Conservation (phyloP, 163 green algal genomes). For the Chlorella variabilis region DNA sequence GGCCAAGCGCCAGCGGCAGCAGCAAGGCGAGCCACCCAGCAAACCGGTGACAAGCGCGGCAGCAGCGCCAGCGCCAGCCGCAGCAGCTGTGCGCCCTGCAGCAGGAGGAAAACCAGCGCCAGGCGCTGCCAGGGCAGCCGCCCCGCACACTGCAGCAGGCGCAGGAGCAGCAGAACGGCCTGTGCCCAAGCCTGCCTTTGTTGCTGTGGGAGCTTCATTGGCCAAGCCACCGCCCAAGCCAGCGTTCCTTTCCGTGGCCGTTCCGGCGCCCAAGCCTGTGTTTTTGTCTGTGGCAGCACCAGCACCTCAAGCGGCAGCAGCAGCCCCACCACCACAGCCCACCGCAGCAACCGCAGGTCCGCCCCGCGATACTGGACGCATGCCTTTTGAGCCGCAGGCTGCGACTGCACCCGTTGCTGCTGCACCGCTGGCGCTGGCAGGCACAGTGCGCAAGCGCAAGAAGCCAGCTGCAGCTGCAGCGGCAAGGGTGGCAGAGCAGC, state of each 20-base stretch:
- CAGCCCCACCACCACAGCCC: too few species aligned
- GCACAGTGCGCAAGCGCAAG: constrained; percentile 11
- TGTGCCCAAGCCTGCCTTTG: too few species aligned
- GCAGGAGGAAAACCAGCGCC: too few species aligned
- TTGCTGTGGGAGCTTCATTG: too few species aligned
- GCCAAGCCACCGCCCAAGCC: neutral
- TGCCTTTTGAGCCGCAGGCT: neutral
- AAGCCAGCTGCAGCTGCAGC: neutral
- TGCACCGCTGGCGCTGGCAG: neutral
- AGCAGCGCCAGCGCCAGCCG: neutral
- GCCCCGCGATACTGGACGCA: too few species aligned
- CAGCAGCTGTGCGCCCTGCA: too few species aligned
- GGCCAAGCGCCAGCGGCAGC: neutral
- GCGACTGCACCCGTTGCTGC: neutral
- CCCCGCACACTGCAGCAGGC: neutral
- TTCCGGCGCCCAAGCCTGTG: neutral
- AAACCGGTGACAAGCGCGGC: neutral
- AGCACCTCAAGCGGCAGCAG: neutral
- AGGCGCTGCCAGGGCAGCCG: too few species aligned
- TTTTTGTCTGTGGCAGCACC: neutral
- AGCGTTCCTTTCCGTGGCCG: neutral
- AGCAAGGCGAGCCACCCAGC: neutral
- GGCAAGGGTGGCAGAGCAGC: neutral
- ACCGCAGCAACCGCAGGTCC: neutral
- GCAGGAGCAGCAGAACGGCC: too few species aligned